Evolutionary conservation across 441 rosid species (phyloP).

Genomic region (Populus tomentosa): DNA sequence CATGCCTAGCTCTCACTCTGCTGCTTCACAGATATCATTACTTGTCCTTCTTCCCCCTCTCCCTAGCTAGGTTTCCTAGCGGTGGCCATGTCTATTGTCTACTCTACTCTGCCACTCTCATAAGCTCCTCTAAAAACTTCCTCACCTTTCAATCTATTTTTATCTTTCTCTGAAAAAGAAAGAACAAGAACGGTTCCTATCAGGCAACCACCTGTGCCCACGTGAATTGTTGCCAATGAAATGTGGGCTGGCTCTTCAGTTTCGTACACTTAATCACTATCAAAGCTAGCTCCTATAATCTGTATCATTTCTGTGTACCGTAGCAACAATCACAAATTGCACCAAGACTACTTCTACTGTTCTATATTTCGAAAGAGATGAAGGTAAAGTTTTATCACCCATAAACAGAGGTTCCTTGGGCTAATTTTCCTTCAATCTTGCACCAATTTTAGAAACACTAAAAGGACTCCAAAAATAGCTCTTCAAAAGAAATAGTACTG

Average conservation of each 20-base stretch:
- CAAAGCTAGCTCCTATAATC: neutral
- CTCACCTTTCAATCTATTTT: neutral
- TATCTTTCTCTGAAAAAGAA: constrained; percentile 1
- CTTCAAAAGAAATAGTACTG: neutral
- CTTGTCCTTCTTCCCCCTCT: constrained; percentile 25
- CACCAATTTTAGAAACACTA: neutral
- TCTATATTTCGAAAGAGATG: neutral
- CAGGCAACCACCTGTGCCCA: constrained; percentile 41
- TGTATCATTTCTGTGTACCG: neutral
- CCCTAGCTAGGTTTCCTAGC: constrained; percentile 23
- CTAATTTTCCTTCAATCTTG: too few species aligned
- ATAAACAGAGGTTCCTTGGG: neutral
- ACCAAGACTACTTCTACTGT: neutral
- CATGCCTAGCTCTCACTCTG: neutral
- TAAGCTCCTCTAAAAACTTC: neutral
- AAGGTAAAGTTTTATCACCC: neutral
- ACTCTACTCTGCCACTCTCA: neutral
- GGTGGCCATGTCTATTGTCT: constrained; percentile 29
- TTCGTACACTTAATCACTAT: constrained; percentile 11
- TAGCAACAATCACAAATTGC: neutral
- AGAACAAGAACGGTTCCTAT: constrained; percentile 28
- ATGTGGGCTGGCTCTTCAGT: constrained; percentile 7
- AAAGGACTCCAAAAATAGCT: neutral
- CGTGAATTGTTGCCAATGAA: constrained; percentile 33
- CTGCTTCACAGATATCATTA: constrained; percentile 16